phyloP scores from a whole-genome alignment of 805 yeast genomes.

The Teunomyces stri region DNA sequence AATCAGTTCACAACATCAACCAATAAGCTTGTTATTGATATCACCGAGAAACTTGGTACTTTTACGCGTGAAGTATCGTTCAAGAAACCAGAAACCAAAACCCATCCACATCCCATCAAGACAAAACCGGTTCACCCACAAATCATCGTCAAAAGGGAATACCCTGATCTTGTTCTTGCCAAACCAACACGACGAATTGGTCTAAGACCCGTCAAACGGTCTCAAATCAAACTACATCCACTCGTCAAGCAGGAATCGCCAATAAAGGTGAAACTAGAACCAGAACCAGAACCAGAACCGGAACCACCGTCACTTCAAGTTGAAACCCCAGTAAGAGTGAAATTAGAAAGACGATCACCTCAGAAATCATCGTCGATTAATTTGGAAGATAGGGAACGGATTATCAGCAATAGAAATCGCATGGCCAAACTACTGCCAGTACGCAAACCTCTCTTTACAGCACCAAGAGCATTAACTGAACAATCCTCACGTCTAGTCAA shows the following conservation, averaged over 20 bases:
- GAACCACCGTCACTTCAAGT: neutral
- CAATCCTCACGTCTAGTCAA: neutral
- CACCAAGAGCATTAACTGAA: neutral
- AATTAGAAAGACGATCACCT: neutral
- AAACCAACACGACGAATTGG: neutral
- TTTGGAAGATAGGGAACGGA: neutral
- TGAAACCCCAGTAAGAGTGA: neutral
- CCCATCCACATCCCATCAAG: neutral
- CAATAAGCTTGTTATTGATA: conserved; percentile 20
- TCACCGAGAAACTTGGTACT: conserved; percentile 3
- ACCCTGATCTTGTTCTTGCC: neutral
- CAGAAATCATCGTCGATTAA: neutral
- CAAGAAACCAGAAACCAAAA: conserved; percentile 3
- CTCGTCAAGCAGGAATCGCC: neutral
- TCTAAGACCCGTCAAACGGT: neutral
- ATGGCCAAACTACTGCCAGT: neutral
- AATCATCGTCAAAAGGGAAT: neutral
- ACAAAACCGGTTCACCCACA: neutral
- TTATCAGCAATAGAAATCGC: neutral
- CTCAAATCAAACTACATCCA: neutral
- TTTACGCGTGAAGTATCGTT: neutral
- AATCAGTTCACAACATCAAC: conserved; percentile 25
- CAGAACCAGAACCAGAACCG: neutral
- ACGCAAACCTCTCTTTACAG: neutral
- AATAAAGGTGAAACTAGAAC: neutral